A percentile compares a stretch with the other conserved stretches of the same genome.
These are phyloP conservation scores for Chrysoporthe austroafricana DNA, from an alignment of 2,329 filamentous ascomycete genomes.

Conservation along the genomic window DNA sequence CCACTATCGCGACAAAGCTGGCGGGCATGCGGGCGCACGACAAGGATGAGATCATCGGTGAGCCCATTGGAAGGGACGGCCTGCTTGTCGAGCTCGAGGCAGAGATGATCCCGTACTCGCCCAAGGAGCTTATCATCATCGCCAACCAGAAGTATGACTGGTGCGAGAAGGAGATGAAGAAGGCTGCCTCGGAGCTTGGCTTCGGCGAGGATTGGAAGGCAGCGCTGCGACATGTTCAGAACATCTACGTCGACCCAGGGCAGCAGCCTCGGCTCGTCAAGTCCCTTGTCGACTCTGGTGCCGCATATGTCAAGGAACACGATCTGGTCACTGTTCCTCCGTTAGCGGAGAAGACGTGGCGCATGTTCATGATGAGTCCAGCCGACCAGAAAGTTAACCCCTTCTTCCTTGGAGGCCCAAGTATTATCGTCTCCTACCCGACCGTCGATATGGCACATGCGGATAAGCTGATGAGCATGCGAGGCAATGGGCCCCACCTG, in stretches of 20 bases:
- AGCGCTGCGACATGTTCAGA: slow-evolving; percentile 61
- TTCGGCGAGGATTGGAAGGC: slow-evolving; percentile 53
- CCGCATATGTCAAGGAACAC: slow-evolving; percentile 55
- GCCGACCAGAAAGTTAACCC: slow-evolving; percentile 58
- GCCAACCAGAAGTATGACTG: slow-evolving; percentile 56
- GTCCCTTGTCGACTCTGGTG: slow-evolving; percentile 54
- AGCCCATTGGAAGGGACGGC: slow-evolving; percentile 58
- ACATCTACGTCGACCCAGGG: slow-evolving; percentile 56
- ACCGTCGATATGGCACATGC: slow-evolving; percentile 55
- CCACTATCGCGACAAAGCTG: slow-evolving; percentile 45
- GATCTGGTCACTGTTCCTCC: slow-evolving; percentile 59
- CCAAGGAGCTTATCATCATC: slow-evolving; percentile 58
- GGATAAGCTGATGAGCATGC: slow-evolving; percentile 62
- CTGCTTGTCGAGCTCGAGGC: slow-evolving; percentile 56
- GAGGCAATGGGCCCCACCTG: slow-evolving; percentile 62
- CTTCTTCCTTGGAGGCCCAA: slow-evolving; percentile 61
- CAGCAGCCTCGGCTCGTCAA: slow-evolving; percentile 57
- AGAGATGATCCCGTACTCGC: slow-evolving; percentile 62
- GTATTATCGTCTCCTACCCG: slow-evolving; percentile 61
- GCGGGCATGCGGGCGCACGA: slow-evolving; percentile 49
- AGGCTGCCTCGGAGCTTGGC: slow-evolving; percentile 52
- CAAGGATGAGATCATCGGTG: slow-evolving; percentile 58
- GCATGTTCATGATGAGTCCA: slow-evolving; percentile 61
- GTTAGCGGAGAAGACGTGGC: slow-evolving; percentile 56
- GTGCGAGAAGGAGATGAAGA: slow-evolving; percentile 59